Evolutionary conservation across 1,284 basidiomycete genomes (phyloP).

Genomic region (Mycena sp.): DNA sequence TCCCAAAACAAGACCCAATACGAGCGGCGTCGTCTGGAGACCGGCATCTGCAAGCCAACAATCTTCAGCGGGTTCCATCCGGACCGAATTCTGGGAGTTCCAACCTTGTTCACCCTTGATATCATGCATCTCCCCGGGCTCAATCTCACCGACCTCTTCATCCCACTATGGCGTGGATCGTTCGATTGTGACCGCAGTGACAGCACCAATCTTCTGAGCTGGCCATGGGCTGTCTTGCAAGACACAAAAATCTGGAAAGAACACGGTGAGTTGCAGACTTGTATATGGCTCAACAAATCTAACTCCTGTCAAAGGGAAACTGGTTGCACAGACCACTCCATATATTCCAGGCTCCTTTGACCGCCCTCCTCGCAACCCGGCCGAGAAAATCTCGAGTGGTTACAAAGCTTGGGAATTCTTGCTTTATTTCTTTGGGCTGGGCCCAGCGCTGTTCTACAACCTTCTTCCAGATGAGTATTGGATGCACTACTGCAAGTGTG

Average conservation of each 20-base stretch:
- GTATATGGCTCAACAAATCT: not conserved
- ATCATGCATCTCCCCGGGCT: slow-evolving; percentile 45
- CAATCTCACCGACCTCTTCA: too few species aligned
- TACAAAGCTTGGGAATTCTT: too few species aligned
- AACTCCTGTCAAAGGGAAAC: slow-evolving; percentile 32
- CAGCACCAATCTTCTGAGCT: too few species aligned
- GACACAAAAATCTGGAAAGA: too few species aligned
- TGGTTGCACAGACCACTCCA: slow-evolving; percentile 36
- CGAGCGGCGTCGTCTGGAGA: slow-evolving; percentile 28
- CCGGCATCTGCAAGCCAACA: slow-evolving; percentile 40
- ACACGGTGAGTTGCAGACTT: not conserved
- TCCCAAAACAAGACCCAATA: slow-evolving; percentile 21
- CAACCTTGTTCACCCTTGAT: slow-evolving; percentile 42
- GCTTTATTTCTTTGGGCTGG: slow-evolving; percentile 44
- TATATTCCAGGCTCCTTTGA: slow-evolving; percentile 47
- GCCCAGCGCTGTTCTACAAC: slow-evolving; percentile 39
- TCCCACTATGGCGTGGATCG: too few species aligned
- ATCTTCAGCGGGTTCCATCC: slow-evolving; percentile 35
- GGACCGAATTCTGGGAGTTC: slow-evolving; percentile 32
- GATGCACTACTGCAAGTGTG: slow-evolving; percentile 16
- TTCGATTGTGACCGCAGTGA: too few species aligned
- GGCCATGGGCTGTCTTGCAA: too few species aligned
- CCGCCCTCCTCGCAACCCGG: slow-evolving; percentile 41
- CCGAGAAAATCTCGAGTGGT: too few species aligned
- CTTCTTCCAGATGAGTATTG: slow-evolving; percentile 33